These are phyloP conservation scores for Leishmania mexicana DNA, from an alignment of 208 protist species.

Conservation along the genomic window DNA sequence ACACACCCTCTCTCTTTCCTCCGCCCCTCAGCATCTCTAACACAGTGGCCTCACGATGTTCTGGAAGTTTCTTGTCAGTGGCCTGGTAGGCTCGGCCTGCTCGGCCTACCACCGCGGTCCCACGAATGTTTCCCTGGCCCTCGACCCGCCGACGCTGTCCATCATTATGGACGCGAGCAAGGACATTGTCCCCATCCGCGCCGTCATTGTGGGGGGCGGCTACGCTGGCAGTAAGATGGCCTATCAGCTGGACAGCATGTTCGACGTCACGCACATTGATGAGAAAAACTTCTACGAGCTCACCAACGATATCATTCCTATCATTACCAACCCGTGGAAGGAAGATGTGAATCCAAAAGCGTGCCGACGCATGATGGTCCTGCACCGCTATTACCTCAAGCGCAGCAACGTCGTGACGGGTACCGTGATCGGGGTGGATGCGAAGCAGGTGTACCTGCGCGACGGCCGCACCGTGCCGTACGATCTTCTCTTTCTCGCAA, in stretches of 20 bases:
- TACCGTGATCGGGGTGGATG: slow-evolving; percentile 77
- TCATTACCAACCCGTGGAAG: slow-evolving; percentile 63
- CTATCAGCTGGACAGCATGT: slow-evolving; percentile 86
- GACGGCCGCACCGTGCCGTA: slow-evolving; percentile 77
- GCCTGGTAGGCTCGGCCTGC: slow-evolving; percentile 39
- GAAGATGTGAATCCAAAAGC: slow-evolving; percentile 65
- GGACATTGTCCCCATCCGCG: slow-evolving; percentile 70
- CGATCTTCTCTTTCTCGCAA: slow-evolving; percentile 80
- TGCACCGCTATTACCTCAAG: slow-evolving; percentile 91
- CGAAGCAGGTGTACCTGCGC: slow-evolving; percentile 54
- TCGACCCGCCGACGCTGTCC: slow-evolving; percentile 62
- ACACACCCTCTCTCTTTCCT: background rate
- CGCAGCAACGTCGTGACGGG: slow-evolving; percentile 82
- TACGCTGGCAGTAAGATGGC: slow-evolving; percentile 77
- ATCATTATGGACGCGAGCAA: slow-evolving; percentile 82
- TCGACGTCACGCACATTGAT: slow-evolving; percentile 86
- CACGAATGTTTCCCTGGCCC: slow-evolving; percentile 43
- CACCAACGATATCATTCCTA: slow-evolving; percentile 84
- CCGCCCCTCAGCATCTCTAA: background rate
- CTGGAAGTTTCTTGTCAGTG: slow-evolving; percentile 50
- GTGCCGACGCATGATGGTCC: slow-evolving; percentile 71
- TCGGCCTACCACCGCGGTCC: slow-evolving; percentile 38
- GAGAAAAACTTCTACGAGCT: slow-evolving; percentile 91
- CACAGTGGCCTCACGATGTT: slow-evolving; percentile 38
- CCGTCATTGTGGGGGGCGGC: slow-evolving; percentile 85